phyloP scores from a whole-genome alignment of 805 yeast genomes.

The Zygoascus flipseniorum region DNA sequence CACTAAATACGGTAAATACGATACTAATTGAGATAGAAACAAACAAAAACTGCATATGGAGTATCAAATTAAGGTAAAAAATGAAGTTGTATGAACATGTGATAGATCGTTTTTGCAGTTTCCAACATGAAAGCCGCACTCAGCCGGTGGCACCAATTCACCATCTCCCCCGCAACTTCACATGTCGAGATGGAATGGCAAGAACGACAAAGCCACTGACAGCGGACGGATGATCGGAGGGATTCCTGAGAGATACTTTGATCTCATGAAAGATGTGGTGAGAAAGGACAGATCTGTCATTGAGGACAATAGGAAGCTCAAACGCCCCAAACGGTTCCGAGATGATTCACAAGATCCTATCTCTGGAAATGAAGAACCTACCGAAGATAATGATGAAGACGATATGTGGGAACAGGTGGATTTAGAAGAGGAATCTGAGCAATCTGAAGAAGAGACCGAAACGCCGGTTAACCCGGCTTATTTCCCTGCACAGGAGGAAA shows the following conservation, averaged over 20 bases:
- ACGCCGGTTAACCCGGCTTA: neutral
- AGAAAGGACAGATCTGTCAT: neutral
- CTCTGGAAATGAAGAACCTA: conserved; percentile 18
- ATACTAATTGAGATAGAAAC: too few species aligned
- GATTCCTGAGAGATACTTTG: conserved; percentile 2
- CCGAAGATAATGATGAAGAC: conserved; percentile 26
- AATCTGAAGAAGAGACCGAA: neutral
- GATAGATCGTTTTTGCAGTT: neutral
- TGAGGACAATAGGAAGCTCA: neutral
- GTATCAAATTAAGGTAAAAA: too few species aligned
- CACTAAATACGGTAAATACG: neutral
- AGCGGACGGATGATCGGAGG: conserved; percentile 4
- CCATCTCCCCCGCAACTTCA: neutral
- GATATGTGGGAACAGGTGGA: conserved; percentile 35
- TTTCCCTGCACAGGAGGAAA: neutral
- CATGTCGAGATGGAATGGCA: neutral
- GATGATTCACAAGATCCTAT: conserved; percentile 10
- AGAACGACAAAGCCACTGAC: neutral
- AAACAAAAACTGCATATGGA: too few species aligned
- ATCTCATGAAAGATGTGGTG: conserved; percentile 1
- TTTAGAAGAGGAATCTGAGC: conserved; percentile 4
- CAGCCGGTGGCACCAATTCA: neutral
- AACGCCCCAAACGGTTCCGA: neutral
- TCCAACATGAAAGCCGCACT: neutral
- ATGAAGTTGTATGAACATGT: too few species aligned